phyloP scores from a whole-genome alignment of 768 basidiomycete genomes.

The Naematelia aurantialba region DNA sequence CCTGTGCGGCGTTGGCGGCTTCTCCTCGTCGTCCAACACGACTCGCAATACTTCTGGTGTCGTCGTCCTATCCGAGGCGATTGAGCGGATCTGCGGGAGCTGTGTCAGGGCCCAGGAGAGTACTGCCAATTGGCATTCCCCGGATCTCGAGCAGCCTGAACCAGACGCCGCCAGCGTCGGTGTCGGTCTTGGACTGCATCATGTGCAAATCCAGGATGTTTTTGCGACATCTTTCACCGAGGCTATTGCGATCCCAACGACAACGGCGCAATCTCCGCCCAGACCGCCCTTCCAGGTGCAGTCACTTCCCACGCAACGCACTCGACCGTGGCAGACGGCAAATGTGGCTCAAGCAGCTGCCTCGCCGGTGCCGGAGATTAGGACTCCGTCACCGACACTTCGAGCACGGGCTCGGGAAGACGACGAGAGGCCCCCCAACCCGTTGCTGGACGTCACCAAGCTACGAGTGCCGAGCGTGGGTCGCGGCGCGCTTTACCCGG shows the following conservation, averaged over 20 bases:
- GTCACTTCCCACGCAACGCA: conserved; percentile 33
- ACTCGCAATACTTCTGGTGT: conserved; percentile 12
- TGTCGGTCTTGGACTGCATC: conserved; percentile 10
- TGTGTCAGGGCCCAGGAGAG: conserved; percentile 16
- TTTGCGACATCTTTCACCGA: background rate
- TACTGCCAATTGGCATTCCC: background rate
- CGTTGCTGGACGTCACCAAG: conserved; percentile 40
- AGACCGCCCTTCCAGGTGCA: conserved; percentile 6
- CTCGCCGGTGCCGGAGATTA: conserved; percentile 4
- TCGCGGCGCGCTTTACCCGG: conserved; percentile 62
- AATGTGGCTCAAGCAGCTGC: background rate
- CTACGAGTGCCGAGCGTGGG: conserved; percentile 32
- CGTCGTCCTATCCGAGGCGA: conserved; percentile 25
- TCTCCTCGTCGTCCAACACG: conserved; percentile 5
- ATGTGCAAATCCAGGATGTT: background rate
- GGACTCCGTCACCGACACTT: conserved; percentile 4
- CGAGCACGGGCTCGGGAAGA: background rate
- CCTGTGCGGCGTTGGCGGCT: conserved; percentile 30
- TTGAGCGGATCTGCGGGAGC: conserved; percentile 35
- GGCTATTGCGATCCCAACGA: background rate
- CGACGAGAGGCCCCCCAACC: conserved; percentile 25
- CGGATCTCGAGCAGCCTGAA: background rate
- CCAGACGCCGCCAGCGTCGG: background rate
- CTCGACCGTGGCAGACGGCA: conserved; percentile 30
- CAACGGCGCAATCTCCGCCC: background rate